Evolutionary conservation across 192 early-diverging fungal species (phyloP).

Genomic region (Helicostylum pulchrum): DNA sequence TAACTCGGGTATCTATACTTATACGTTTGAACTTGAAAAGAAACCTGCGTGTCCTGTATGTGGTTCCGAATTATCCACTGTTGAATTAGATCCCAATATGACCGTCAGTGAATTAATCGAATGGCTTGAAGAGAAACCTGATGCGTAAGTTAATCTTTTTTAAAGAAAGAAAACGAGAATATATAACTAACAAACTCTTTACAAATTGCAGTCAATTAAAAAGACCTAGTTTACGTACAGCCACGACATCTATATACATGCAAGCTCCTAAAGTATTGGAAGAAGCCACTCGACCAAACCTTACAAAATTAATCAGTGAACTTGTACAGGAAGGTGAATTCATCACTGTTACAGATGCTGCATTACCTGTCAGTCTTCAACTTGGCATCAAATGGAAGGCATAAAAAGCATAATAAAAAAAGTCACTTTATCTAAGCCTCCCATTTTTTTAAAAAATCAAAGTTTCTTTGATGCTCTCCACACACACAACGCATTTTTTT

Average conservation of each 20-base stretch:
- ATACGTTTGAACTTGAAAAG: slow-evolving; percentile 80
- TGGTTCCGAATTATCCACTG: slow-evolving; percentile 53
- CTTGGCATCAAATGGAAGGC: slow-evolving; percentile 28
- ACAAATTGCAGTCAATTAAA: slow-evolving; percentile 70
- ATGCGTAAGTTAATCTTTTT: slow-evolving; percentile 55
- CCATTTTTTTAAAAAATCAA: slow-evolving; percentile 2
- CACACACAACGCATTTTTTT: background rate
- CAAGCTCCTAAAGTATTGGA: slow-evolving; percentile 80
- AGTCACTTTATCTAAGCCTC: slow-evolving; percentile 1
- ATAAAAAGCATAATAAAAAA: background rate
- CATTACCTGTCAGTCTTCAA: slow-evolving; percentile 59
- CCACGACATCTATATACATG: slow-evolving; percentile 74
- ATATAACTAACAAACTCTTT: background rate
- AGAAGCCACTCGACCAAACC: slow-evolving; percentile 78
- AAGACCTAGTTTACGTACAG: slow-evolving; percentile 67
- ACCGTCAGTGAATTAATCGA: slow-evolving; percentile 86
- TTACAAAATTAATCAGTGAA: slow-evolving; percentile 63
- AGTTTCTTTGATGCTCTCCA: background rate
- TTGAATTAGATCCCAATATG: slow-evolving; percentile 47
- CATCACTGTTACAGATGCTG: slow-evolving; percentile 81
- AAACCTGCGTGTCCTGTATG: slow-evolving; percentile 92
- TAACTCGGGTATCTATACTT: slow-evolving; percentile 86
- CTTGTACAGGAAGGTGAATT: slow-evolving; percentile 66
- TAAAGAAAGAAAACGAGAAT: background rate
- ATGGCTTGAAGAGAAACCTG: slow-evolving; percentile 65